Base-by-base conservation (phyloP, 257 asterid species). In the Coffea eugenioides region DNA sequence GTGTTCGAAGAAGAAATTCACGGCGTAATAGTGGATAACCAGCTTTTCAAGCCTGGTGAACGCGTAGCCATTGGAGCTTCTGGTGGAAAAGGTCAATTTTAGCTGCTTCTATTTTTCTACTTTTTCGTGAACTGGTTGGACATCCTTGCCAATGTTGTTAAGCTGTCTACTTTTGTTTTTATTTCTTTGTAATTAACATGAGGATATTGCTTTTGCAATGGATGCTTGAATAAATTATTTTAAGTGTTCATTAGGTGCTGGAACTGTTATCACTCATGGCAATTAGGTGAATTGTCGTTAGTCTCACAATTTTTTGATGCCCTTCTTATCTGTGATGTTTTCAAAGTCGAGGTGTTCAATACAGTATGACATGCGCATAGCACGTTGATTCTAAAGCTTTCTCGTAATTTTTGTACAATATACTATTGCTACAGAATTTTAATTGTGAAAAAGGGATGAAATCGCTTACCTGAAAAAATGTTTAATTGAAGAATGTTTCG, bases 1-100 rank as follows among this genome's bases (percentile, higher is more conserved):
- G 96, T 89, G 39, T 94, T 96, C 77, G 99, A 96, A 81, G 97
- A 91, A 48, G 99, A 96, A 84, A 92, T 96, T 69, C 98, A 96
- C 81, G 87, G 84, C 79, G 95, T 89, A 3, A 96, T 96, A 27
- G 87, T 94, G 5, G 96, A 91, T 77, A 94, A 94, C 79, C 88
- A 89, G 75, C 97, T 96, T 36, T 96, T 96, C 81, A 96, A 86
- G 84, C 90, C 88, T 6, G 97, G 97, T 46, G 97, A 96, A 78
- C 97, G 98, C 78, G 78, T 96, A 59, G 99, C 97, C 45, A 91
- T 96, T 83, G 99, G 99, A 77, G 99, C 99, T 88, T 96, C 99
- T 64, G 99, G 99, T 75, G 99, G 99, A 82, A 96, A 96, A 96
- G 99, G 98, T 92, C 39, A 34, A 15, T 41, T 23, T 4, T 48